phyloP scores from a whole-genome alignment of 768 basidiomycete species.

The Pisolithus albus region DNA sequence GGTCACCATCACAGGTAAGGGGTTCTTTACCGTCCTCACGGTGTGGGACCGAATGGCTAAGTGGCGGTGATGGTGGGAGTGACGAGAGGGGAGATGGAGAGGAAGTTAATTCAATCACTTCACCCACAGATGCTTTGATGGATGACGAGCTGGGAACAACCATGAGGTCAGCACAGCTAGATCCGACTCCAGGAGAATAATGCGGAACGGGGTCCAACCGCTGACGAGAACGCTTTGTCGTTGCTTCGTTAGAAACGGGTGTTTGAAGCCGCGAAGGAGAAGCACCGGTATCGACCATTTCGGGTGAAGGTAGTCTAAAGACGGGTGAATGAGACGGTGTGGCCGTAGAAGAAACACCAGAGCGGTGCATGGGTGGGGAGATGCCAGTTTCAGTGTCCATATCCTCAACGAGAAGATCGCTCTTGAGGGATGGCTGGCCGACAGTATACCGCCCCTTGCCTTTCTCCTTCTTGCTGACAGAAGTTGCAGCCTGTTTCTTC shows the following conservation, averaged over 20 bases:
- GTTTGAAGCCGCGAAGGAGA: background rate
- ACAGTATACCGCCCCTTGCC: conserved; percentile 23
- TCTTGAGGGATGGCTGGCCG: conserved; percentile 40
- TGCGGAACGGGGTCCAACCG: background rate
- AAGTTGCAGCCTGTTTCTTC: conserved; percentile 14
- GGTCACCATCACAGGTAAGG: background rate
- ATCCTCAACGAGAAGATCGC: conserved; percentile 49
- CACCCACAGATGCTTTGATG: conserved; percentile 15
- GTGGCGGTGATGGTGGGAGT: conserved; percentile 7
- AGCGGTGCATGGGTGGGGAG: background rate
- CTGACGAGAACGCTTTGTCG: background rate
- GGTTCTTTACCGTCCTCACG: conserved; percentile 11
- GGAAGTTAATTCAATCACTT: conserved; percentile 29
- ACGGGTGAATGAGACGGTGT: background rate
- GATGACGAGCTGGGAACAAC: conserved; percentile 12
- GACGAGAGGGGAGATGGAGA: conserved; percentile 21
- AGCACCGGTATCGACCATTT: background rate
- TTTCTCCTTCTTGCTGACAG: conserved; percentile 17
- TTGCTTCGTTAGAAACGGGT: background rate
- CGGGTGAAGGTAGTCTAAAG: background rate
- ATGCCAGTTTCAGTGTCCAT: conserved; percentile 46
- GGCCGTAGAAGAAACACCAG: conserved; percentile 2
- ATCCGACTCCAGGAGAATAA: background rate
- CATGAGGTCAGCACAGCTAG: background rate
- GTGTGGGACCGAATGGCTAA: background rate